Conservation (phyloP, 2,329 filamentous ascomycete species). For the Curvularia eragrostidis region DNA sequence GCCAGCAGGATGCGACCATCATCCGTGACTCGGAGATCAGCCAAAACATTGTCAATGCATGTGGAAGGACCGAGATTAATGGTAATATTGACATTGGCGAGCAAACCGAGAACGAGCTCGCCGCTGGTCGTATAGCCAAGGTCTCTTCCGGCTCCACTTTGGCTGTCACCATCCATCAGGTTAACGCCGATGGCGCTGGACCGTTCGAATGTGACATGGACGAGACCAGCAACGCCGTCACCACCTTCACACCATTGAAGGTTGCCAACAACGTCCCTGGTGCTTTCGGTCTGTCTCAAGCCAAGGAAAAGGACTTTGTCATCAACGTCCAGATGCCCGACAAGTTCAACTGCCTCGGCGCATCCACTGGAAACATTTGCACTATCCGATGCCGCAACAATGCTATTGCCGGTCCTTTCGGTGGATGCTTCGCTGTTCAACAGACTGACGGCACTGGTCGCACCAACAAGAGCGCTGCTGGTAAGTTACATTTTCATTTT, state of each 20-base stretch:
- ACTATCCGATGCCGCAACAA: constrained; percentile 68
- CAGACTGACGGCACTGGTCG: constrained; percentile 56
- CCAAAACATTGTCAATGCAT: constrained; percentile 49
- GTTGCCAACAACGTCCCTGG: constrained; percentile 68
- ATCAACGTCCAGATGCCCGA: constrained; percentile 64
- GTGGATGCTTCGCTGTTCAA: constrained; percentile 65
- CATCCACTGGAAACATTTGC: constrained; percentile 65
- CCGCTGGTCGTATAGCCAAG: constrained; percentile 39
- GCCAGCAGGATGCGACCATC: constrained; percentile 49
- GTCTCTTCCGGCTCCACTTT: constrained; percentile 37
- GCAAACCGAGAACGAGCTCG: constrained; percentile 48
- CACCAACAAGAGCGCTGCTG: constrained; percentile 30
- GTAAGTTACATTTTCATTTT: constrained; percentile 29
- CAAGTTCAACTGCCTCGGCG: constrained; percentile 61
- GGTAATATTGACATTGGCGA: constrained; percentile 51
- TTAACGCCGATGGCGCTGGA: constrained; percentile 70
- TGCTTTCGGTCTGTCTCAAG: constrained; percentile 63
- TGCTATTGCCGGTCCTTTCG: constrained; percentile 68
- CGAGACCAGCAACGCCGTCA: constrained; percentile 57
- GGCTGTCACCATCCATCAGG: constrained; percentile 58
- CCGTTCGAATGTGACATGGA: constrained; percentile 71
- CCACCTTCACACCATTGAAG: constrained; percentile 57
- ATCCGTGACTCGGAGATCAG: constrained; percentile 47
- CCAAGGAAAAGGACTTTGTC: constrained; percentile 63
- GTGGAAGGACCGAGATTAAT: constrained; percentile 46